Evolutionary conservation across 768 basidiomycete species (phyloP), one percentile per base, ranked within the genome.

Genomic region (Trametes gibbosa): DNA sequence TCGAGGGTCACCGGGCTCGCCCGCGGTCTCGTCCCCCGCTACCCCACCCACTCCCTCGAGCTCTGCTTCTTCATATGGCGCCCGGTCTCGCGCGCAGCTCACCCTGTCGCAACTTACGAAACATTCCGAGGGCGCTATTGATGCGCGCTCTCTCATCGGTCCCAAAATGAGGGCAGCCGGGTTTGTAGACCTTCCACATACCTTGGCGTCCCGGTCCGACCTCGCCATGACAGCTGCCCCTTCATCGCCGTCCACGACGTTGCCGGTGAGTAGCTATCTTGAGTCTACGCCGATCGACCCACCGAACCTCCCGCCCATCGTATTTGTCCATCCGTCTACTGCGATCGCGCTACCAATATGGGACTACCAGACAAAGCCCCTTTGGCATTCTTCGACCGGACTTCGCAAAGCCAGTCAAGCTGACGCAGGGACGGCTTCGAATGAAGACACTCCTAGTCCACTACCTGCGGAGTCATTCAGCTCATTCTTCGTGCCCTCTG

Each of bases 111-210:
- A 70, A 58, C 63, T 70, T 32, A 63, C 65, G 7, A 56, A 56
- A 10, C 69, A 70, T 50, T 66, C 67, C 8, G 57, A 58, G 13
- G 69, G 69, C 29, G 69, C 69, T 24, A 27, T 68, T 58, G 69
- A 70, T 53, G 61, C 69, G n/a, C 65, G 69, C 34, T 60, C 59
- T 17, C 63, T 65, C 37, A 62, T 70, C 17, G 68, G 66, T 27
- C 64, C 66, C 52, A 70, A 66, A 49, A 70, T 70, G 69, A 63
- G 67, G 24, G 69, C 67, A 1, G 69, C 69, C 6, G 69, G 69
- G 2, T 70, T 70, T 57, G 65, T 68, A 5, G 66, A 63, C 50
- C 63, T 70, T 48, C 42, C 67, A 5, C 61, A 66, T 23, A 54
- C 65, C 21, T n/a, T 58, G 46, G 39, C 50, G 46, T 35, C 37